A percentile compares a stretch with the other conserved stretches of the same genome.
phyloP scores from a whole-genome alignment of 1,284 basidiomycete genomes.

The Cryptococcus sp. region DNA sequence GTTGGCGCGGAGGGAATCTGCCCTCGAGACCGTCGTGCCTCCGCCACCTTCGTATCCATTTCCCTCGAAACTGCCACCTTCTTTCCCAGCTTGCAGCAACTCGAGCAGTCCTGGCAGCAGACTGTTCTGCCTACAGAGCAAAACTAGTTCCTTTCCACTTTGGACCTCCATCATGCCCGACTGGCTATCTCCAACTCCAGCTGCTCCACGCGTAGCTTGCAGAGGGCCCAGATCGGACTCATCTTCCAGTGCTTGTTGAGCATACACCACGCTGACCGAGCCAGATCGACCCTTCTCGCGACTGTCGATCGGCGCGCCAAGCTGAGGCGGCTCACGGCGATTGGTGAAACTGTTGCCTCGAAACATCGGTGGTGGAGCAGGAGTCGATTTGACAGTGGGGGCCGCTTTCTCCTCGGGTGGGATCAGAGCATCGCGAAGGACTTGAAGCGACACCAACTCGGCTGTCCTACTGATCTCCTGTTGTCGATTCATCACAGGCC shows the following conservation, averaged over 20 bases:
- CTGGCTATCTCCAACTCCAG: slow-evolving; percentile 4
- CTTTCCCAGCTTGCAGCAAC: slow-evolving; percentile 38
- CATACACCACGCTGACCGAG: slow-evolving; percentile 33
- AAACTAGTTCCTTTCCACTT: slow-evolving; percentile 51
- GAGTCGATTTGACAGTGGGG: not conserved
- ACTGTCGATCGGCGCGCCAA: not conserved
- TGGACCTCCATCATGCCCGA: slow-evolving; percentile 31
- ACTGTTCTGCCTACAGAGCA: slow-evolving; percentile 52
- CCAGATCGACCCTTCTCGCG: slow-evolving; percentile 15
- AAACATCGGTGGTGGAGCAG: not conserved
- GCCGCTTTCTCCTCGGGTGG: slow-evolving; percentile 19
- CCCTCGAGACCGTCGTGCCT: not conserved
- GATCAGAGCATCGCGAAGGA: slow-evolving; percentile 80
- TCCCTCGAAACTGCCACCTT: not conserved
- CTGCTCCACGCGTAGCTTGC: slow-evolving; percentile 15
- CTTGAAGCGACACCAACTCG: slow-evolving; percentile 70
- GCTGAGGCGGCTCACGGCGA: no score
- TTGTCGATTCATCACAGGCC: not conserved
- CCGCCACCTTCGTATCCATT: not conserved
- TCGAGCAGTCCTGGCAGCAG: slow-evolving; percentile 48
- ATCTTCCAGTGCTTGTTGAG: slow-evolving; percentile 11
- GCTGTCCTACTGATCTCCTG: slow-evolving; percentile 59
- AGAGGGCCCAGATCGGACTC: slow-evolving; percentile 30
- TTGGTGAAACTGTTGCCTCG: no score
- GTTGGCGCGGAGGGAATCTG: no score